These are phyloP conservation scores for Diaporthe amygdali DNA, from an alignment of 2,329 filamentous ascomycete species.

Conservation along the genomic window DNA sequence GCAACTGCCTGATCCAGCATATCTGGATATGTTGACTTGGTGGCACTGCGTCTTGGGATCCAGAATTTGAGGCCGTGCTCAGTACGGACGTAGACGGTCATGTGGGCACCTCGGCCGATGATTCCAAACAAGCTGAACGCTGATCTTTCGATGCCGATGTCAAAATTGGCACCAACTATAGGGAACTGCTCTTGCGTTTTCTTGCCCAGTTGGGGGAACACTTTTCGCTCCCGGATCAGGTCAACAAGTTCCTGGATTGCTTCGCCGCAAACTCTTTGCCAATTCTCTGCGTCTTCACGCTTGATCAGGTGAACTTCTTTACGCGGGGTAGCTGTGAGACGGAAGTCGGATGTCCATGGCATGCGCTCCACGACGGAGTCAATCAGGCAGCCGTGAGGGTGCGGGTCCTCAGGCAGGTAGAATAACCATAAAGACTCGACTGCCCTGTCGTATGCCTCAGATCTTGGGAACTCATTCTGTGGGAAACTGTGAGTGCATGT, in stretches of 20 bases:
- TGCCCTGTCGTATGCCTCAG: background rate
- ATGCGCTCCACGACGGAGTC: slow-evolving; percentile 28
- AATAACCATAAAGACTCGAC: slow-evolving; percentile 12
- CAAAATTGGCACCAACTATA: slow-evolving; percentile 39
- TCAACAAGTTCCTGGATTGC: slow-evolving; percentile 44
- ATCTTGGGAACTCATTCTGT: background rate
- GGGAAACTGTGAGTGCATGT: background rate
- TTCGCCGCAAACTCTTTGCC: slow-evolving; percentile 28
- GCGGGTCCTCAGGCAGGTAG: slow-evolving; percentile 31
- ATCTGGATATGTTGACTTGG: slow-evolving; percentile 74
- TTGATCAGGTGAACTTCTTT: slow-evolving; percentile 39
- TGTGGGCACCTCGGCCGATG: slow-evolving; percentile 68
- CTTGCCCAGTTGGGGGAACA: slow-evolving; percentile 39
- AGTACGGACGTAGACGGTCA: slow-evolving; percentile 63
- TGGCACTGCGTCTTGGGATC: slow-evolving; percentile 70
- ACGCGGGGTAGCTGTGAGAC: slow-evolving; percentile 34
- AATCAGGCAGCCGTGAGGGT: slow-evolving; percentile 35
- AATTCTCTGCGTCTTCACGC: background rate
- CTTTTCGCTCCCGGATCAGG: slow-evolving; percentile 28
- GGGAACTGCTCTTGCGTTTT: slow-evolving; percentile 49
- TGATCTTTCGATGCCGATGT: slow-evolving; percentile 59
- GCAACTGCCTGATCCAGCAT: slow-evolving; percentile 84
- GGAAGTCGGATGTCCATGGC: slow-evolving; percentile 47
- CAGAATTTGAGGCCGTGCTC: slow-evolving; percentile 62
- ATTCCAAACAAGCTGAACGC: slow-evolving; percentile 71